Conservation (phyloP, 23 red algal genomes). For the Gracilaria domingensis region DNA sequence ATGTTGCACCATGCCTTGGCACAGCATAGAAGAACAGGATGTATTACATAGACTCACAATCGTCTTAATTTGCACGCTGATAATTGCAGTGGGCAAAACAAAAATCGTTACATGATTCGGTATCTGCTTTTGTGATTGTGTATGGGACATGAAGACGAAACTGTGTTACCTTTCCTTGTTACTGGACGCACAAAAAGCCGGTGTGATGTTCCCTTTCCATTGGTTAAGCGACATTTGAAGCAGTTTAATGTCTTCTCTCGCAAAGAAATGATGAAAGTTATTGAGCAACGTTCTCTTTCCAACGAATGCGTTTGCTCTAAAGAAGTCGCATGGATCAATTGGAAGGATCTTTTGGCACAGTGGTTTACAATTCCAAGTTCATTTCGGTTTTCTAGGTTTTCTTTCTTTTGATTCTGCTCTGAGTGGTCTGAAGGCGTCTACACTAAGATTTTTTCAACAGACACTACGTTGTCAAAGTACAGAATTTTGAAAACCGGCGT, state of each 20-base stretch:
- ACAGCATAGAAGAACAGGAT: not conserved
- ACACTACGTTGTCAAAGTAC: no score
- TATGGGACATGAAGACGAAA: slow-evolving; percentile 26
- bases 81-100: slow-evolving; percentile 48
- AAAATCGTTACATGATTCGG: slow-evolving; percentile 27
- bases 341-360: not conserved
- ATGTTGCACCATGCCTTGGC: slow-evolving; percentile 2
- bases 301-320: not conserved
- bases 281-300: not conserved
- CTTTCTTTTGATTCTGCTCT: no score
- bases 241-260: slow-evolving; percentile 3
- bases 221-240: slow-evolving; percentile 20
- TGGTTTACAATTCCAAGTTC: not conserved
- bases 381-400: no score
- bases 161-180: not conserved
- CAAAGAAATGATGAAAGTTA: slow-evolving; percentile 29
- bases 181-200: not conserved
- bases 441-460: no score
- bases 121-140: slow-evolving; percentile 5
- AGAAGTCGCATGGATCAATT: no score
- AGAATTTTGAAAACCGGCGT: not conserved
- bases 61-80: not conserved
- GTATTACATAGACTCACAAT: no score
- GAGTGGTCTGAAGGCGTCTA: no score
- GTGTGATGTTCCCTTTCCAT: slow-evolving; percentile 30